Percentiles rank a stretch among this genome's conserved stretches.
Conservation (phyloP, 139 green algal species). For the Picocystis salinarum region DNA sequence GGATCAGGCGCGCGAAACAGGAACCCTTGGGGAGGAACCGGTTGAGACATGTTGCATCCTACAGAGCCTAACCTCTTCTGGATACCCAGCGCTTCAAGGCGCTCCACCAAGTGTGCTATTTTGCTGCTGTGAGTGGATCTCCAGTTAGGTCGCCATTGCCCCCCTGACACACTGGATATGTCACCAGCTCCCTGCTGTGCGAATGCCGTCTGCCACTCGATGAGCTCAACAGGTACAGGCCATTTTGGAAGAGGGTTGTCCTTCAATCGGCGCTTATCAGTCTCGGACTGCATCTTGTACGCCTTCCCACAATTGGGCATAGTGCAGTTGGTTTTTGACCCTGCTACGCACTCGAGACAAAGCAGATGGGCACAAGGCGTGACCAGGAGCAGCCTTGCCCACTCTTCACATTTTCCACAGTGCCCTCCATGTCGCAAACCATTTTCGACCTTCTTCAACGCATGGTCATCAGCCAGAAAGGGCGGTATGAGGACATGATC, state of each 20-base stretch:
- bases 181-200: slow-evolving; percentile 28
- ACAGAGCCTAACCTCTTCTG: no score
- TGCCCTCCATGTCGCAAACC: slow-evolving; percentile 25
- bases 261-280: slow-evolving; percentile 25
- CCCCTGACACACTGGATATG: slow-evolving; percentile 8
- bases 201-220: slow-evolving; percentile 86
- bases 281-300: slow-evolving; percentile 39
- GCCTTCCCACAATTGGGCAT: slow-evolving; percentile 26
- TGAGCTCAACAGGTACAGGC: slow-evolving; percentile 57
- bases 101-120: slow-evolving; percentile 42
- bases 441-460: slow-evolving; percentile 31
- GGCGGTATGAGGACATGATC: no score
- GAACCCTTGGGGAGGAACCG: no score
- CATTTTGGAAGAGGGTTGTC: slow-evolving; percentile 48
- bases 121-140: slow-evolving; percentile 39
- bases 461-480: slow-evolving; percentile 17
- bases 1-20: no score
- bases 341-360: slow-evolving; percentile 54
- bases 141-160: slow-evolving; percentile 59
- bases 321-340: no score
- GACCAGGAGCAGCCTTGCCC: slow-evolving; percentile 37
- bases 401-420: slow-evolving; percentile 22
- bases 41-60: no score
- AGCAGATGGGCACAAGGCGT: slow-evolving; percentile 72
- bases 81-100: slow-evolving; percentile 32